Evolutionary conservation across 345 rosid genomes (phyloP), one percentile per base, ranked within the genome.

Genomic region (Aethionema arabicum): DNA sequence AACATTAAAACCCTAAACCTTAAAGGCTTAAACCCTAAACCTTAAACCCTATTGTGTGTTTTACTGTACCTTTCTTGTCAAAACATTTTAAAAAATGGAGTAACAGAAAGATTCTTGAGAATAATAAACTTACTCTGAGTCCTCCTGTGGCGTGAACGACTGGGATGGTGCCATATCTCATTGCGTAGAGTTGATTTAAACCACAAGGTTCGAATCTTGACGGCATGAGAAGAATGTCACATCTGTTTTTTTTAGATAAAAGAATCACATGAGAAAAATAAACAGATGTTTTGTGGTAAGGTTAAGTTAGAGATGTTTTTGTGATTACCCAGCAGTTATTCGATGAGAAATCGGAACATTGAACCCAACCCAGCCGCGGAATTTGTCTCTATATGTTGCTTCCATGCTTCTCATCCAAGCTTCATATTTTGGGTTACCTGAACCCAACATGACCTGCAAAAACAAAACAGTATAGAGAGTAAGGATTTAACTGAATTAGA

Each of bases 141-240:
- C 98, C 98, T 69, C 97, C 98, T 0, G 96, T 92, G 74, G 78
- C 83, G 68, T 89, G 98, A 49, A 92, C 98, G 6, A 92, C 95
- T 3, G 97, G 98, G 16, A 89, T 62, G 13, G 98, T 84, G 63
- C 85, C 97, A n/a, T 92, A 92, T 89, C 87, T 85, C 98, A 92
- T 89, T 41, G 98, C 98, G 32, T 87, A 92, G 73, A 92, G 68
- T 55, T 92, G 98, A 80, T 92, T 92, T 71, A 92, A 78, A 12
- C 97, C 98, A 27, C 98, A 92, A 0, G 98, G 98, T 63, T 92
- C 98, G 16, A 89, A 92, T 78, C 98, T 84, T 66, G 98, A 92
- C 15, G 98, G 97, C 98, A 92, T 92, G 74, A 92, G 73, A 57
- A 92, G 76, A 78, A 92, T 89, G 81, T 92, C 98, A 66, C 95